Conservation (phyloP, 1,284 basidiomycete genomes). For the Rhizoctonia solani region DNA sequence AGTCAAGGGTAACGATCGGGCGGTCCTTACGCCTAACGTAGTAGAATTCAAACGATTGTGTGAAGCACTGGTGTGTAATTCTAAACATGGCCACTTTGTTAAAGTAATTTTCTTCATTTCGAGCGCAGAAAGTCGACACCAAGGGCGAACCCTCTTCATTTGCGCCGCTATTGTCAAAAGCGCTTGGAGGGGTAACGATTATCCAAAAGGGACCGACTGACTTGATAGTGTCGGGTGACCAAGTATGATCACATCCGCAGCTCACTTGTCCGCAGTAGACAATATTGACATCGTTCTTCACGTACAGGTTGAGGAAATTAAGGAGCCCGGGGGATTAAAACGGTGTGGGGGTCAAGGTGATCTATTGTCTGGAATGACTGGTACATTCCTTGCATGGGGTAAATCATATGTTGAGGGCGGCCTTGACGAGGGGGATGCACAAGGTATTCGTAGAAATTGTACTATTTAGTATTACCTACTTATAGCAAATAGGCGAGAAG, state of each 20-base stretch:
- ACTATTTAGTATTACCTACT: neutral
- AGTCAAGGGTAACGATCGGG: conserved; percentile 78
- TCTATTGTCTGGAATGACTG: conserved; percentile 84
- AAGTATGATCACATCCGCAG: conserved; percentile 10
- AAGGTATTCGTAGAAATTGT: neutral
- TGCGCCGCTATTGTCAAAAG: conserved; percentile 52
- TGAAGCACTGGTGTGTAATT: conserved; percentile 63
- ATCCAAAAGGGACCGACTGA: conserved; percentile 88
- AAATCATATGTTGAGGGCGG: conserved; percentile 85
- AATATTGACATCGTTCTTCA: neutral
- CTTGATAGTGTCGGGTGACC: conserved; percentile 50
- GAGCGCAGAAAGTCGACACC: conserved; percentile 25
- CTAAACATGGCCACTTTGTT: neutral
- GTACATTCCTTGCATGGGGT: conserved; percentile 91
- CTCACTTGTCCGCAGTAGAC: neutral
- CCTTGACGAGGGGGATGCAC: conserved; percentile 57
- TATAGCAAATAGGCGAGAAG: conserved; percentile 41
- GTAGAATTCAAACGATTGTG: conserved; percentile 90
- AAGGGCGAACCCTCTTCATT: conserved; percentile 38
- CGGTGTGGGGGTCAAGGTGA: conserved; percentile 97
- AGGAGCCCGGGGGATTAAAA: conserved; percentile 81
- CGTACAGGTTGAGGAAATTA: conserved; percentile 64
- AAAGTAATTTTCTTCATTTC: neutral
- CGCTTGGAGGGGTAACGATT: conserved; percentile 85
- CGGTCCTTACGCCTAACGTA: conserved; percentile 91